These are phyloP conservation scores for Santalum album DNA, from an alignment of 164 flowering plant genomes.

Conservation along the genomic window DNA sequence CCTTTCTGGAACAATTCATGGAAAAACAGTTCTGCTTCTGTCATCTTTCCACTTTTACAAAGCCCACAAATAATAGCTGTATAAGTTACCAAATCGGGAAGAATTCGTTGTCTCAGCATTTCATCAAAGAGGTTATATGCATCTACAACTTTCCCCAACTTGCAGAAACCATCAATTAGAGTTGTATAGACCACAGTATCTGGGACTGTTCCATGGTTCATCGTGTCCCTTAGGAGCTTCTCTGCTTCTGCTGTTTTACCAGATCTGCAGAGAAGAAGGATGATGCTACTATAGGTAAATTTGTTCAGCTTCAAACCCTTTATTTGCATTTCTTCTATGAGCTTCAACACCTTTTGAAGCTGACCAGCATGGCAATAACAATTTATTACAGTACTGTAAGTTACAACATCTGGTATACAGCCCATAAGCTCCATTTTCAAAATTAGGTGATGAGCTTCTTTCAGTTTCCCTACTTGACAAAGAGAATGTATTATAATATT, in stretches of 20 bases:
- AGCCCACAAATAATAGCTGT: constrained; percentile 51
- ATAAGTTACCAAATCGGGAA: constrained; percentile 45
- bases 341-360: constrained; percentile 26
- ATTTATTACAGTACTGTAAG: constrained; percentile 48
- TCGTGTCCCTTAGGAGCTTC: constrained; percentile 44
- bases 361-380: constrained; percentile 42
- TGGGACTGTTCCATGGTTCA: constrained; percentile 23
- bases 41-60: constrained; percentile 38
- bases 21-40: constrained; percentile 42
- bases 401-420: constrained; percentile 43
- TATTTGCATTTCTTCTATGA: constrained; percentile 39
- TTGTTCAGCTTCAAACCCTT: constrained; percentile 50
- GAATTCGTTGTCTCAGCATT: constrained; percentile 30
- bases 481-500: constrained; percentile 40
- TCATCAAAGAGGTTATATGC: constrained; percentile 38
- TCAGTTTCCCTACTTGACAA: constrained; percentile 36
- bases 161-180: constrained; percentile 50
- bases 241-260: constrained; percentile 47
- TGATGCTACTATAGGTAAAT: constrained; percentile 44
- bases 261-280: constrained; percentile 36
- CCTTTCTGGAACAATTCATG: constrained; percentile 37
- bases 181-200: constrained; percentile 58
- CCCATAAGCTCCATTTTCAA: constrained; percentile 49
- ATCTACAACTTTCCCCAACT: constrained; percentile 33
- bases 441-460: constrained; percentile 54